phyloP scores from a whole-genome alignment of 2,329 filamentous ascomycete species.

The Fusarium nygamai region DNA sequence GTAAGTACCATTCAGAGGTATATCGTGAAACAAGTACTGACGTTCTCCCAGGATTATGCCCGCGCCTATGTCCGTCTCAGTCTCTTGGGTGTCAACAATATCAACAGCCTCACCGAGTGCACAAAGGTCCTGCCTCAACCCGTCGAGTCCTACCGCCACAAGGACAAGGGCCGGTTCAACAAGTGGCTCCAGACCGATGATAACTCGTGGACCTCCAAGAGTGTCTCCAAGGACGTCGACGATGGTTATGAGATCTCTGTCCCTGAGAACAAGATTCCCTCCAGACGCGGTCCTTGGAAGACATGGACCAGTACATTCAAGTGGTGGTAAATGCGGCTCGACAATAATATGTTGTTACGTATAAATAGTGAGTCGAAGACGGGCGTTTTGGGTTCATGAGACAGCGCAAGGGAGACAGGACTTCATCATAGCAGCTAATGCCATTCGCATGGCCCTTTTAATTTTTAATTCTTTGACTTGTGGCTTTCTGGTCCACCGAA shows the following conservation, averaged over 20 bases:
- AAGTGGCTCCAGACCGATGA: conserved; percentile 45
- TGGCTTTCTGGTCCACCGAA: too few species aligned
- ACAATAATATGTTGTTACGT: not conserved
- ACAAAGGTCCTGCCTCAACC: conserved; percentile 59
- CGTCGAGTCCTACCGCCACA: conserved; percentile 21
- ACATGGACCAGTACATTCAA: conserved; percentile 16
- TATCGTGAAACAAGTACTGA: not conserved
- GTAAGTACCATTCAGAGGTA: conserved; percentile 41
- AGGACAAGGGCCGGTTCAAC: conserved; percentile 37
- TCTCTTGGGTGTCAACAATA: conserved; percentile 65
- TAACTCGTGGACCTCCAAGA: conserved; percentile 41
- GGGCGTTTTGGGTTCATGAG: conserved; percentile 11
- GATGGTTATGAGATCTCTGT: conserved; percentile 38
- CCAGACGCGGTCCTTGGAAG: conserved; percentile 24
- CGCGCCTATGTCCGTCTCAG: conserved; percentile 64
- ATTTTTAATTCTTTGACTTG: not conserved
- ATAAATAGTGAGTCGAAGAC: not conserved
- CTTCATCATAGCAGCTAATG: conserved; percentile 4
- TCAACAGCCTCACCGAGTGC: conserved; percentile 65
- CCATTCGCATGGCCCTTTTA: conserved; percentile 7
- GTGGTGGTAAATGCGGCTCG: conserved; percentile 23
- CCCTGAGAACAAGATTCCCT: conserved; percentile 38
- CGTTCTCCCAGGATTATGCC: conserved; percentile 55
- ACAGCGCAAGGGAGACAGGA: conserved; percentile 8
- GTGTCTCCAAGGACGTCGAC: conserved; percentile 36